A percentile compares a stretch with the other conserved stretches of the same genome.
Conservation (phyloP, 2,329 filamentous ascomycete species). For the Beauveria bassiana region DNA sequence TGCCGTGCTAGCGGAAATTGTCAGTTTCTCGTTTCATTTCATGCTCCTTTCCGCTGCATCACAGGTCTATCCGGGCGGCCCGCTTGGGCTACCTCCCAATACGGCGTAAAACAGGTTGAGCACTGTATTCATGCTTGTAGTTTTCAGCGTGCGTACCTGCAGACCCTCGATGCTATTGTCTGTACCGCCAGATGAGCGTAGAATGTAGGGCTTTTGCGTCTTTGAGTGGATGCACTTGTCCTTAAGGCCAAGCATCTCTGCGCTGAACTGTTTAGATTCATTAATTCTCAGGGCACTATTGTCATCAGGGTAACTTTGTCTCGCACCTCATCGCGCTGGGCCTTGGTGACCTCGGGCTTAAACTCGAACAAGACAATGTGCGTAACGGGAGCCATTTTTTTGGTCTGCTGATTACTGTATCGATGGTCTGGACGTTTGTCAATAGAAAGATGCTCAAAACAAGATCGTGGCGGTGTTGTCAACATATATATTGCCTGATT, state of each 20-base stretch:
- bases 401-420: not conserved
- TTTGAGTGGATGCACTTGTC: conserved; percentile 54
- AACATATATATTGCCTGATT: too few relatives aligned
- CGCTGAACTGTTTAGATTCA: conserved; percentile 18
- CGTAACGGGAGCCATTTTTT: conserved; percentile 46
- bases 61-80: not conserved
- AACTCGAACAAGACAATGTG: conserved; percentile 63
- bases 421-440: not conserved
- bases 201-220: conserved; percentile 53
- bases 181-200: conserved; percentile 46
- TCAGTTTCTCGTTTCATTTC: not conserved
- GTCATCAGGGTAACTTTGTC: not conserved
- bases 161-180: conserved; percentile 54
- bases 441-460: too few relatives aligned
- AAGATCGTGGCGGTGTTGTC: not conserved
- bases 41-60: not conserved
- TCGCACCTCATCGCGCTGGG: conserved; percentile 48
- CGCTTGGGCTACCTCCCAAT: not conserved
- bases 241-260: conserved; percentile 39
- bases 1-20: conserved; percentile 38
- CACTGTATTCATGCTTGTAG: too few relatives aligned
- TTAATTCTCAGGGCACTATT: not conserved
- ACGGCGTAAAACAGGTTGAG: too few relatives aligned
- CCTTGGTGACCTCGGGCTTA: conserved; percentile 39
- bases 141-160: conserved; percentile 37